Percentiles rank a stretch among this genome's conserved stretches.
Conservation (phyloP, 2,329 filamentous ascomycete species). For the Fusarium tjaetaba region DNA sequence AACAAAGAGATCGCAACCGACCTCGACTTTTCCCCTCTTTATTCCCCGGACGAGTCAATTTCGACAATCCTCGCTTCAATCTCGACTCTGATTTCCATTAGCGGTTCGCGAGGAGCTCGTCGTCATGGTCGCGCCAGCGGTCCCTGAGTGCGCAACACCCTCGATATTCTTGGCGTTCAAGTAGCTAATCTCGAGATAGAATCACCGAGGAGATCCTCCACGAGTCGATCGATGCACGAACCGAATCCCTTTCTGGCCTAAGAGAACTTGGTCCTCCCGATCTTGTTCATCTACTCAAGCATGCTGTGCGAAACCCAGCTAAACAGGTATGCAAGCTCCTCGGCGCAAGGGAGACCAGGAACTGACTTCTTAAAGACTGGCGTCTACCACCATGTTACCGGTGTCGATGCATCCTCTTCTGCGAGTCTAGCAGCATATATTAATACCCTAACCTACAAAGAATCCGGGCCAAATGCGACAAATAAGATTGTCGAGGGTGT, state of each 20-base stretch:
- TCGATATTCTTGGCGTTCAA: slow-evolving; percentile 3
- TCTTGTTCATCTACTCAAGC: slow-evolving; percentile 92
- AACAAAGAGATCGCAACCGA: slow-evolving; percentile 21
- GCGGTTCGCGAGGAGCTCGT: slow-evolving; percentile 34
- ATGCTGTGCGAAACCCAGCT: slow-evolving; percentile 64
- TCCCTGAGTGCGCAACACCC: slow-evolving; percentile 70
- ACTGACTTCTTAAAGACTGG: slow-evolving; percentile 69
- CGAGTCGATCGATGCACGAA: slow-evolving; percentile 90
- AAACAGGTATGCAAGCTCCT: slow-evolving; percentile 59
- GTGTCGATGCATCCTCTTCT: slow-evolving; percentile 95
- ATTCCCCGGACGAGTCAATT: background rate
- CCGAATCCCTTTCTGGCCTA: slow-evolving; percentile 84
- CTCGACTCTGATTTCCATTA: background rate
- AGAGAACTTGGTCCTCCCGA: slow-evolving; percentile 96
- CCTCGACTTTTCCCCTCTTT: background rate
- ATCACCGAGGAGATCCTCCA: slow-evolving; percentile 94
- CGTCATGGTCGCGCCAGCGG: slow-evolving; percentile 77
- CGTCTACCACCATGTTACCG: slow-evolving; percentile 97
- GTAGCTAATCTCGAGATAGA: slow-evolving; percentile 59
- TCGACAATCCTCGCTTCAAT: background rate
- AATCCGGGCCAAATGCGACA: slow-evolving; percentile 74
- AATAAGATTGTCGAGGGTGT: slow-evolving; percentile 93
- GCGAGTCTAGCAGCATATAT: slow-evolving; percentile 98
- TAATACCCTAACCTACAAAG: slow-evolving; percentile 93
- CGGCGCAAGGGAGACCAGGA: slow-evolving; percentile 23